Evolutionary conservation across 129 eudicot genomes (phyloP).

Genomic region (Artemisia annua): DNA sequence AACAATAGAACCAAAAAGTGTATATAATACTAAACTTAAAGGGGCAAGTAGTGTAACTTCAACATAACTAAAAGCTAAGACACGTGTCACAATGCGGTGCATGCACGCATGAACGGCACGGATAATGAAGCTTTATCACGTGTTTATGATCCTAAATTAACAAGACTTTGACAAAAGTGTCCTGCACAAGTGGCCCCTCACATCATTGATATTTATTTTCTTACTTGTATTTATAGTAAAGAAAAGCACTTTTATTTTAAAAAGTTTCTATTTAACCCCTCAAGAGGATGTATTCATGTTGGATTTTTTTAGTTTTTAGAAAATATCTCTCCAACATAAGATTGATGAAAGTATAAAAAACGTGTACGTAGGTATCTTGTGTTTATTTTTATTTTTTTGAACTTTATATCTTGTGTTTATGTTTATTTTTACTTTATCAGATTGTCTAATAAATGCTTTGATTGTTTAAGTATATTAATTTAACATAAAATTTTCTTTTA

Average conservation of each 20-base stretch:
- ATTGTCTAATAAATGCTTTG: no score
- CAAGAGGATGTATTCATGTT: neutral
- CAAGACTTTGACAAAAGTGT: constrained; percentile 4
- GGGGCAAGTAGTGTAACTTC: constrained; percentile 3
- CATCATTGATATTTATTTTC: constrained; percentile 16
- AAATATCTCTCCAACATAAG: neutral
- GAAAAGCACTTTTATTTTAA: constrained; percentile 3
- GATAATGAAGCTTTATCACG: constrained; percentile 36
- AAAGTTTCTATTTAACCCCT: constrained; percentile 9
- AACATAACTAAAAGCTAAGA: neutral
- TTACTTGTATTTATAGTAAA: neutral
- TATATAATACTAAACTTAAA: neutral
- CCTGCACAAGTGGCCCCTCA: neutral
- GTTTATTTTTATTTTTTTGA: no score
- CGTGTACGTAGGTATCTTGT: neutral
- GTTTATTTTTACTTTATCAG: neutral
- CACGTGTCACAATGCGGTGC: constrained; percentile 24
- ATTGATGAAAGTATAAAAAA: neutral
- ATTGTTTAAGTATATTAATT: no score
- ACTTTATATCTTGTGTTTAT: no score
- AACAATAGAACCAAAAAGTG: neutral
- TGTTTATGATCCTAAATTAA: constrained; percentile 16
- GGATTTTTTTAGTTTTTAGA: neutral
- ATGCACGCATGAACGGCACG: constrained; percentile 27
- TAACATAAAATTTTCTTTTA: no score